phyloP scores from a whole-genome alignment of 1,284 basidiomycete genomes.

The Phellopilus nigrolimitatus region DNA sequence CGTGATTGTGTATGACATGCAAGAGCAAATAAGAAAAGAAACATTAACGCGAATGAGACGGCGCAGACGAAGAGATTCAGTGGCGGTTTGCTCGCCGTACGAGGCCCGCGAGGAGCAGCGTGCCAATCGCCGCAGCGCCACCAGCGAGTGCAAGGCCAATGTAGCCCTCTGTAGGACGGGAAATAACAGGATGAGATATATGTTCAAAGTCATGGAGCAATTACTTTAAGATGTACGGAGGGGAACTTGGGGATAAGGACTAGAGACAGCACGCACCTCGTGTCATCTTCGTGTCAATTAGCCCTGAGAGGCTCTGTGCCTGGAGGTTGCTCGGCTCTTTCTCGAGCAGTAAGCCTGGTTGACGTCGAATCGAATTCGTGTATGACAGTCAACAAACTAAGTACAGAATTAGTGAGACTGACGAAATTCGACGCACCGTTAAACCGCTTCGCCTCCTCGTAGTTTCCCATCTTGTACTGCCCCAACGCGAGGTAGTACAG shows the following conservation, averaged over 20 bases:
- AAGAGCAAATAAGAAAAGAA: background rate
- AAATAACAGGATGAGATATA: background rate
- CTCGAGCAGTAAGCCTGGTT: constrained; percentile 77
- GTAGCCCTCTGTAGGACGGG: constrained; percentile 66
- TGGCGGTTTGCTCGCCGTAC: constrained; percentile 80
- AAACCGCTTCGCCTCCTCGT: constrained; percentile 88
- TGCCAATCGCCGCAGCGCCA: constrained; percentile 83
- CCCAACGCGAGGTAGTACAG: constrained; percentile 96
- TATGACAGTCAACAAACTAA: background rate
- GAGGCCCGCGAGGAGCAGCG: constrained; percentile 76
- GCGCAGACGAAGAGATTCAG: constrained; percentile 35
- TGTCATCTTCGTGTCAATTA: constrained; percentile 87
- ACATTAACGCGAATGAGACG: constrained; percentile 1
- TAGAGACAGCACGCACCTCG: constrained; percentile 51
- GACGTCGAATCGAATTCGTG: background rate
- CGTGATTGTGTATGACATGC: background rate
- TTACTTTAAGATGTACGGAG: constrained; percentile 20
- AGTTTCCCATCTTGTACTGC: constrained; percentile 97
- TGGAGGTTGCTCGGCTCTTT: constrained; percentile 96
- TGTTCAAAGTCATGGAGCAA: constrained; percentile 2
- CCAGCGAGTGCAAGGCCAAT: constrained; percentile 94
- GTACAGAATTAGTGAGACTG: background rate
- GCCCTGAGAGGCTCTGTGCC: constrained; percentile 76
- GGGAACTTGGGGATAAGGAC: background rate
- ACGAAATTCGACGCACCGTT: constrained; percentile 62